Evolutionary conservation across 768 basidiomycete genomes (phyloP).

Genomic region (Stropharia rugosoannulata): DNA sequence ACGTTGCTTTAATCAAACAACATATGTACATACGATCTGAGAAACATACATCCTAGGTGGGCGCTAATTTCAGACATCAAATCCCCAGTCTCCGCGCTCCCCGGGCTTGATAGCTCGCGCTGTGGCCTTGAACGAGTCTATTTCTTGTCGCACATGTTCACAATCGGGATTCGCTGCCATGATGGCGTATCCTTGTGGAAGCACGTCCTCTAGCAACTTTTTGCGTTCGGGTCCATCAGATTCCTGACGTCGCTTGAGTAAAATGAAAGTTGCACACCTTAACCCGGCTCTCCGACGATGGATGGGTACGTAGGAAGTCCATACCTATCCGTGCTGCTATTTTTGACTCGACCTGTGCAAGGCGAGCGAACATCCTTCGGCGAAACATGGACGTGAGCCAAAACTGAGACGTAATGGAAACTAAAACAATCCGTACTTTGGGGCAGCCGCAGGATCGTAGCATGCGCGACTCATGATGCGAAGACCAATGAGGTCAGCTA

Average conservation of each 20-base stretch:
- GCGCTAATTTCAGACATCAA: background rate
- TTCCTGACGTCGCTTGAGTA: background rate
- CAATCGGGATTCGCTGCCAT: conserved; percentile 59
- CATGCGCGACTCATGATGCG: conserved; percentile 81
- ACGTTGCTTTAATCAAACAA: too few species aligned
- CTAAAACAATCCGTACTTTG: conserved; percentile 47
- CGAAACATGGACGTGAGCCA: background rate
- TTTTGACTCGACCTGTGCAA: conserved; percentile 57
- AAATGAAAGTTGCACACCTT: conserved; percentile 43
- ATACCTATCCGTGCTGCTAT: conserved; percentile 19
- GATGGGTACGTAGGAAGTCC: conserved; percentile 83
- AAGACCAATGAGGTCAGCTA: conserved; percentile 89
- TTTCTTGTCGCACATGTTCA: conserved; percentile 34
- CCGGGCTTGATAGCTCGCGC: conserved; percentile 12
- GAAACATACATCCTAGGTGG: too few species aligned
- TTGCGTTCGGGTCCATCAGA: background rate
- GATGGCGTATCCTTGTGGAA: conserved; percentile 59
- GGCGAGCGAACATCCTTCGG: conserved; percentile 66
- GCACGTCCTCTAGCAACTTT: conserved; percentile 50
- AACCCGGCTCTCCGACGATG: conserved; percentile 68
- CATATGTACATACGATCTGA: too few species aligned
- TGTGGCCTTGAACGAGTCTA: conserved; percentile 29
- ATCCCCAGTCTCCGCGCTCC: background rate
- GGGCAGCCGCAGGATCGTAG: conserved; percentile 77
- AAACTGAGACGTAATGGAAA: background rate